Percentiles rank a stretch among this genome's conserved stretches.
These are phyloP conservation scores for Curvularia sp. DNA, from an alignment of 2,329 filamentous ascomycete genomes.

Conservation along the genomic window DNA sequence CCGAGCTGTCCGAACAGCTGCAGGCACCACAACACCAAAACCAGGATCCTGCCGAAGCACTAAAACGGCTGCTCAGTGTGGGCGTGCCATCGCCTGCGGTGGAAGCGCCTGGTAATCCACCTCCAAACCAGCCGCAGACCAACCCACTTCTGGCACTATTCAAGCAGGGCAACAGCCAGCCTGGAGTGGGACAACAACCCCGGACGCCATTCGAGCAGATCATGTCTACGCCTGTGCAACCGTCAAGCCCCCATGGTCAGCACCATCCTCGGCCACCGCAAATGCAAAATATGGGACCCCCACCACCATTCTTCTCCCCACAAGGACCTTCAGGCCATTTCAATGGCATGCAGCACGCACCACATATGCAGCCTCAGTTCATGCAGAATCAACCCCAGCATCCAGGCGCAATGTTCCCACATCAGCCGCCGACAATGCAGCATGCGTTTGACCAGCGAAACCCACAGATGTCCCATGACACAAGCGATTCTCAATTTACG, in stretches of 20 bases:
- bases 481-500: slow-evolving; percentile 39
- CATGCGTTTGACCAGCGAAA: slow-evolving; percentile 28
- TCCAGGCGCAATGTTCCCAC: slow-evolving; percentile 18
- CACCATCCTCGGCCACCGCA: slow-evolving; percentile 62
- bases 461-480: slow-evolving; percentile 26
- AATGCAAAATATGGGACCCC: slow-evolving; percentile 56
- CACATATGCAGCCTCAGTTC: slow-evolving; percentile 33
- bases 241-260: slow-evolving; percentile 62
- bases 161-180: slow-evolving; percentile 38
- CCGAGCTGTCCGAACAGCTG: slow-evolving; percentile 39
- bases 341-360: slow-evolving; percentile 32
- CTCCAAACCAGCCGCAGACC: slow-evolving; percentile 38
- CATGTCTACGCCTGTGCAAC: slow-evolving; percentile 58
- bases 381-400: slow-evolving; percentile 20
- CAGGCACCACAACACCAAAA: slow-evolving; percentile 27
- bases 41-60: slow-evolving; percentile 57
- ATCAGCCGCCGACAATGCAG: slow-evolving; percentile 31
- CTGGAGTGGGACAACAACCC: slow-evolving; percentile 27
- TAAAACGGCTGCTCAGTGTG: slow-evolving; percentile 60
- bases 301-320: slow-evolving; percentile 58
- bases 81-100: slow-evolving; percentile 47
- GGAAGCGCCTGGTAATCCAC: slow-evolving; percentile 38
- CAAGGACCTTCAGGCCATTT: slow-evolving; percentile 30
- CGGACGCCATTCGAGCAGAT: slow-evolving; percentile 63
- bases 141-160: slow-evolving; percentile 65